Percentiles rank a stretch among this genome's conserved stretches.
These are phyloP conservation scores for Malus asiatica DNA, from an alignment of 306 rosid species.

Conservation along the genomic window DNA sequence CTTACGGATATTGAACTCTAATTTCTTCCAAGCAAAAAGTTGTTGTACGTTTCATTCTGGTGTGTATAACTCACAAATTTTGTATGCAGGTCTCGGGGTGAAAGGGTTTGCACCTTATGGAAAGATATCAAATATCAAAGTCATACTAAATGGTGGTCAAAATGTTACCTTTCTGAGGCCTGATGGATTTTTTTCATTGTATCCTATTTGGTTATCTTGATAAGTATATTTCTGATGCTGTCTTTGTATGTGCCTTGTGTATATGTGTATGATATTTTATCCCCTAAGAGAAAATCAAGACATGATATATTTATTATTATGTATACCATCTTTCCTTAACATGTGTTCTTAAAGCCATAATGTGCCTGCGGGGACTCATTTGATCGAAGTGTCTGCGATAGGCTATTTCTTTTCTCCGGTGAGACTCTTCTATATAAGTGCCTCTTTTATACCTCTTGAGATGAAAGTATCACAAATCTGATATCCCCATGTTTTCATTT, in stretches of 20 bases:
- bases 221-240: conserved; percentile 8
- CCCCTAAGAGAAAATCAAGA: too few relatives aligned
- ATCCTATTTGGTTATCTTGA: conserved; percentile 41
- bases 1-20: background rate
- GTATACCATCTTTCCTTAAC: conserved; percentile 40
- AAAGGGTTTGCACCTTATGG: conserved; percentile 60
- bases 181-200: conserved; percentile 96
- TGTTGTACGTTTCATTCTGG: background rate
- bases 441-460: background rate
- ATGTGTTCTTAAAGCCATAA: conserved; percentile 59
- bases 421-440: conserved; percentile 20
- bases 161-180: conserved; percentile 83
- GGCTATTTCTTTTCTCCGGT: conserved; percentile 95
- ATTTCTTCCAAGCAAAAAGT: background rate
- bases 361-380: conserved; percentile 95
- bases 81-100: conserved; percentile 50
- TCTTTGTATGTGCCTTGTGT: background rate
- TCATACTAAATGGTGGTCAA: conserved; percentile 90
- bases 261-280: background rate
- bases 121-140: conserved; percentile 75
- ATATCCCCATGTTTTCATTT: background rate
- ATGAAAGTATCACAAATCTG: background rate
- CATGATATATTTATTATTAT: background rate
- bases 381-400: conserved; percentile 81
- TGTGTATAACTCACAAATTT: background rate